Base-by-base conservation (phyloP, 495 filamentous ascomycete genomes). In the Aspergillus campestris region DNA sequence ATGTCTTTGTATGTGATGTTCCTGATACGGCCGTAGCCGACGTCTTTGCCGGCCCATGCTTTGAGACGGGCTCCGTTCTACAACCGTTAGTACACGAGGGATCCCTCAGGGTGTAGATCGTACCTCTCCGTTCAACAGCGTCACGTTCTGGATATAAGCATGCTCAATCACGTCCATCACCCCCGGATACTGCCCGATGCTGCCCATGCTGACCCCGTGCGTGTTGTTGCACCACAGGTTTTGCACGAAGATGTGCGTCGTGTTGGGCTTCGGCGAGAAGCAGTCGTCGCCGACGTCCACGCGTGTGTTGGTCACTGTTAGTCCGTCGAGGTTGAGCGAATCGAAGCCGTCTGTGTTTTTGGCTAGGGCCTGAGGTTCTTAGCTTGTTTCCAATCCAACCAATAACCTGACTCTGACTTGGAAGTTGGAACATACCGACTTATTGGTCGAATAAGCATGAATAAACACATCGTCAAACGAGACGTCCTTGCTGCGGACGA, bases 281-380 rank as follows among this genome's bases (percentile, higher is more conserved):
- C 77, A 80, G 58, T 80, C 78, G 43, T 79, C 77, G 30, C 76
- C 75, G 27, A 75, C 67, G 43, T 77, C 69, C 36, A 79, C 64
- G 31, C 70, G 64, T 1, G 68, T 61, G 44, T 76, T 71, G 18
- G 69, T 71, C 8, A 78, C 72, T 1, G 57, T 63, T 2, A 80
- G 51, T 1, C 68, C 65, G 38, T 77, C 62, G 29, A 69, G 63
- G 30, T 75, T 76, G 15, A 67, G 57, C 8, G 73, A 72, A 56
- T 79, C 75, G 54, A 76, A 80, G n/a, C 76, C 75, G 42, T 81
- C 77, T 4, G 73, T 77, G 57, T 80, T 79, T 47, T 77, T 75
- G 18, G 77, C 69, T 4, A 62, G 55, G 3, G 71, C 62, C 48
- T 74, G 30, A 29, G 6, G 10, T 27, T 38, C 18, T 38, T n/a